Base-by-base conservation (phyloP, 805 yeast genomes). In the Yamadazyma laniorum region DNA sequence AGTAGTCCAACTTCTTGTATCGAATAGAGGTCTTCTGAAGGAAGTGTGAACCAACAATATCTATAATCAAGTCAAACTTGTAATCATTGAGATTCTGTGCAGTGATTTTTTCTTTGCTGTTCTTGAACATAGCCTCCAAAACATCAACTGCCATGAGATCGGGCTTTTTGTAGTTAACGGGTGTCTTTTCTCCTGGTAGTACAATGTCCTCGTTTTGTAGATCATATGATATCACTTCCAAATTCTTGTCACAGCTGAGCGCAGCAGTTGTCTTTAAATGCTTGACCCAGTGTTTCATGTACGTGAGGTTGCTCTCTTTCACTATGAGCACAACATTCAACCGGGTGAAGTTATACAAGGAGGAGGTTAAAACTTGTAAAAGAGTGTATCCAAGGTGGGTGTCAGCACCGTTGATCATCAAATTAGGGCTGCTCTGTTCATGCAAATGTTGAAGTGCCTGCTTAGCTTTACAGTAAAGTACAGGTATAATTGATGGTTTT, bases 351-450 rank as follows among this genome's bases (percentile, higher is more conserved):
- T 42, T 39, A 47, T 63, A 65, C 4, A 48, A 33, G 3, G 61
- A 49, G 1, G 69, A 63, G 17, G 50, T 49, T 8, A 68, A 40
- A 3, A 59, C 19, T 43, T 69, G 74, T 4, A 63, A 40, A 3
- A 69, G 22, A 5, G 68, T 68, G 32, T 49, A 46, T 0, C 71
- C 72, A 17, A 68, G 43, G 28, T 56, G 49, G 7, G 74, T 66
- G 40, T 68, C 72, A 3, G 64, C 74, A 18, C 74, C 74, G 48
- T 68, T 67, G 40, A 69, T 63, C 23, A 69, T 49, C 12, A 69
- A 43, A 34, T 53, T 63, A 6, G 63, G 63, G 22, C 35, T 37
- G 15, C 48, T 43, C 11, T 45, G 38, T 2, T 43, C 37, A 3
- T 42, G 26, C 38, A 62, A 43, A 40, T 61, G 56, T 5, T 51